Base-by-base conservation (phyloP, 2,329 filamentous ascomycete species). In the Penicillium polonicum region DNA sequence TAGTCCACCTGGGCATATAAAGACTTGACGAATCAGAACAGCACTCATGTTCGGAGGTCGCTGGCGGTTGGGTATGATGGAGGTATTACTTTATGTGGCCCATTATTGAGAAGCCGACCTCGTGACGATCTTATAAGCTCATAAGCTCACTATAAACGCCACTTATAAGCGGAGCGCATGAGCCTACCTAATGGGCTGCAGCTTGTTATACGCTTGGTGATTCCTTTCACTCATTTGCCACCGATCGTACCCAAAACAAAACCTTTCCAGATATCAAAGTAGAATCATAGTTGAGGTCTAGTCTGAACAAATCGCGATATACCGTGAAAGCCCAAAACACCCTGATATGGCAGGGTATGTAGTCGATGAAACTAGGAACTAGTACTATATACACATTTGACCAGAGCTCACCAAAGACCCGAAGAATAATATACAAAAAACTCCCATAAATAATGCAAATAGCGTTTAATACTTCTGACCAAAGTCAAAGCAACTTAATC, bases 381-480 rank as follows among this genome's bases (percentile, higher is more conserved):
- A 23, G 33, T 39, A 42, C 38, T 55, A 61, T 61, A 35, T 60
- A 57, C 52, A 49, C 48, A 56, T 27, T 35, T 51, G 53, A 49
- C 45, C 35, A 17, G 29, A 19, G 15, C 27, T 10, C 31, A n/a
- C 23, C 35, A 17, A 50, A 41, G 29, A 49, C 43, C 42, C 50
- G 15, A 6, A 52, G 23, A 57, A 27, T 39, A 39, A 61, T 42
- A 29, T 48, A 52, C 44, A 51, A 42, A 42, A n/a, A 60, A 52
- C 60, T 39, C 53, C 59, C 46, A 33, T 42, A 52, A 43, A 45
- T 41, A 31, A 62, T 56, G 57, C 57, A 57, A 42, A 44, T 8
- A 38, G n/a, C 17, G 38, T 15, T 48, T 21, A 1, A 48, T 50
- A 19, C 9, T 13, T 19, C 9, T 27, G 6, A 33, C 5, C 12